A percentile compares a stretch with the other conserved stretches of the same genome.
These are phyloP conservation scores for Syncephalastrum monosporum DNA, from an alignment of 371 early-diverging fungal genomes.

Conservation along the genomic window DNA sequence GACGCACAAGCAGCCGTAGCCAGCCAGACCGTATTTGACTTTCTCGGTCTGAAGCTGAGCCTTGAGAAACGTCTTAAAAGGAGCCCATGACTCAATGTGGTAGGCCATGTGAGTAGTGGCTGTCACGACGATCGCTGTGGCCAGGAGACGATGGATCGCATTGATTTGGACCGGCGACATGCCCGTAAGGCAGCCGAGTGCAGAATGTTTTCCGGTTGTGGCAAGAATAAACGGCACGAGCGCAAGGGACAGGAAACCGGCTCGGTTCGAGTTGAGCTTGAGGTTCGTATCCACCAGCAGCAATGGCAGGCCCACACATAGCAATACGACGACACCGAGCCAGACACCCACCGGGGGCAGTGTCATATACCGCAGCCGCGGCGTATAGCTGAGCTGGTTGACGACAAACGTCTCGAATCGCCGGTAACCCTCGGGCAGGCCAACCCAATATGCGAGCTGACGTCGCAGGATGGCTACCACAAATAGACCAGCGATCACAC, in stretches of 20 bases:
- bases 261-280: conserved; percentile 55
- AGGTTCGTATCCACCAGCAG: conserved; percentile 44
- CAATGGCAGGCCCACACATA: conserved; percentile 40
- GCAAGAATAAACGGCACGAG: conserved; percentile 58
- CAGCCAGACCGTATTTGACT: conserved; percentile 54
- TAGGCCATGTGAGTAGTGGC: conserved; percentile 58
- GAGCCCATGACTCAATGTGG: conserved; percentile 43
- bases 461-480: conserved; percentile 16
- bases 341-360: conserved; percentile 50
- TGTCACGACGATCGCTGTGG: conserved; percentile 39
- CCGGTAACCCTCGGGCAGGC: background rate
- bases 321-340: conserved; percentile 34
- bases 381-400: conserved; percentile 49
- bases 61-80: conserved; percentile 42
- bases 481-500: conserved; percentile 19
- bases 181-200: conserved; percentile 48
- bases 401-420: conserved; percentile 33
- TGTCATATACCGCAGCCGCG: conserved; percentile 20
- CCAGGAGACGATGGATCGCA: conserved; percentile 51
- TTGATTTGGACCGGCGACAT: conserved; percentile 55
- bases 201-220: conserved; percentile 60
- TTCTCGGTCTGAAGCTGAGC: conserved; percentile 37
- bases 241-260: conserved; percentile 53
- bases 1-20: conserved; percentile 48
- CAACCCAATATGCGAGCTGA: background rate